Evolutionary conservation across 2,329 filamentous ascomycete genomes (phyloP), one percentile per base, ranked within the genome.

Genomic region (Arthrinium phaeospermum): DNA sequence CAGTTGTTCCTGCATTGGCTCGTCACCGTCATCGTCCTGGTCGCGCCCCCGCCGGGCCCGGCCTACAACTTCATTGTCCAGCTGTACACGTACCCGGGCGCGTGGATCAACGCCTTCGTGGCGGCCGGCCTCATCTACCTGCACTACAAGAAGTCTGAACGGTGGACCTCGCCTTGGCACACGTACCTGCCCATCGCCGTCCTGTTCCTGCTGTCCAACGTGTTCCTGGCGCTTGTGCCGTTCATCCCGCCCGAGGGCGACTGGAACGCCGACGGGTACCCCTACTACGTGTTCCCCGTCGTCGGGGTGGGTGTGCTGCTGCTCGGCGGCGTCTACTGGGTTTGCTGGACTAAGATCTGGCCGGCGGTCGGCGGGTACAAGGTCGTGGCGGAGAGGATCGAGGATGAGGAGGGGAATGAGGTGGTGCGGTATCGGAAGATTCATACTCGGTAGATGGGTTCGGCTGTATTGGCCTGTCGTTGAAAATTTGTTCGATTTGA

Each of bases 51-150:
- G 0, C 88, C 91, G 0, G 91, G 91, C 0, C 87, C 91, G 22
- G 91, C 91, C 0, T 93, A 93, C 80, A 91, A 91, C 80, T 93
- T 93, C 76, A 86, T 91, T 53, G 85, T 89, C 69, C 88, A 90
- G 74, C 79, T 91, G 67, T 87, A 85, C 75, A 87, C 86, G 0
- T 89, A 89, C 71, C 87, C 88, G 0, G 85, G 85, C 0, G 82
- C 87, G 0, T 89, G 86, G 85, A 87, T 89, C 78, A 87, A 88
- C 74, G 82, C 80, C 0, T 87, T 88, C 61, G 86, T 89, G 24
- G 85, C 83, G 0, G 84, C 77, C 0, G 87, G 87, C 0, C 82
- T 89, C 3, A 82, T 89, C 14, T 88, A 88, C 72, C 81, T 90
- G 0, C 87, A 88, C 14, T 85, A 78, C 76, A 84, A 75, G 6